Evolutionary conservation across 257 asterid species (phyloP).

Genomic region (Ocimum tenuiflorum): DNA sequence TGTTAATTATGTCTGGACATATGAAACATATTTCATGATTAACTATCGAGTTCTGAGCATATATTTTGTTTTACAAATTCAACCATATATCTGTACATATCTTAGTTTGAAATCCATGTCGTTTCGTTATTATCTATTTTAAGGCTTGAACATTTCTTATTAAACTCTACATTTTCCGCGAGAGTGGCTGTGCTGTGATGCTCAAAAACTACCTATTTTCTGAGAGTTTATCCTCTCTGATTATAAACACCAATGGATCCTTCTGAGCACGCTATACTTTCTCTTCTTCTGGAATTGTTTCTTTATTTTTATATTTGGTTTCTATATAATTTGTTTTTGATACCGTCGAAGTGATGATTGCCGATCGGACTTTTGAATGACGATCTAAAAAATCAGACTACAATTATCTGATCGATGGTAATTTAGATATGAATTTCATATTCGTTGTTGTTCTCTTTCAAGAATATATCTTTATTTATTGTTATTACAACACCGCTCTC

Average conservation of each 20-base stretch:
- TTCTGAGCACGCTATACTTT: slow-evolving; percentile 48
- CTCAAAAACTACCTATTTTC: slow-evolving; percentile 61
- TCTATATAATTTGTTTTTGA: background rate
- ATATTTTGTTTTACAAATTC: no score
- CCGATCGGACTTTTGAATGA: slow-evolving; percentile 36
- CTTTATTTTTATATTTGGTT: background rate
- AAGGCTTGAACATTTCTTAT: no score
- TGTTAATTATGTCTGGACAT: slow-evolving; percentile 62
- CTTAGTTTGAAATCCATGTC: background rate
- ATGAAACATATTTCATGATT: slow-evolving; percentile 57
- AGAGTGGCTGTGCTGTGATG: slow-evolving; percentile 54
- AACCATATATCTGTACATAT: no score
- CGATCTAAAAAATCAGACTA: slow-evolving; percentile 62
- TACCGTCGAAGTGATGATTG: slow-evolving; percentile 45
- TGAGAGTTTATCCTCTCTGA: slow-evolving; percentile 48
- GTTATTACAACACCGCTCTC: background rate
- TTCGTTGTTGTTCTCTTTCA: no score
- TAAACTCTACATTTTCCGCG: background rate
- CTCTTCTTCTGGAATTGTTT: background rate
- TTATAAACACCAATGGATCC: slow-evolving; percentile 89
- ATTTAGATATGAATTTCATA: no score
- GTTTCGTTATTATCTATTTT: no score
- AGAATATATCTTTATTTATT: no score
- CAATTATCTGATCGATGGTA: slow-evolving; percentile 73
- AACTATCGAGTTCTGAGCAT: slow-evolving; percentile 49